Percentiles rank a stretch among this genome's conserved stretches.
phyloP scores from a whole-genome alignment of 1,139 yeast genomes.

The Hemisphaericaspora xylanilytica region DNA sequence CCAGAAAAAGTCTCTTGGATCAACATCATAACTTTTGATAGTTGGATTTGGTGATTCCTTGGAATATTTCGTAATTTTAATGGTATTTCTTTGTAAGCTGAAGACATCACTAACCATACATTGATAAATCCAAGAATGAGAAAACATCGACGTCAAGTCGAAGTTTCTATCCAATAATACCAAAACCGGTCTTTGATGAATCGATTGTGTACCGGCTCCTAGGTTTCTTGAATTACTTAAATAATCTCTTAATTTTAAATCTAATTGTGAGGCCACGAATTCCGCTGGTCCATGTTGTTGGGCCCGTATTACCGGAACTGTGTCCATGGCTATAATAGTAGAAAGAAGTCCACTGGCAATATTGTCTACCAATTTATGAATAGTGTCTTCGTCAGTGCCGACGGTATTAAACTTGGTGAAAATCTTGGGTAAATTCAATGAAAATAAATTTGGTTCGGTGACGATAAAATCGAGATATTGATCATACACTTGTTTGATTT shows the following conservation, averaged over 20 bases:
- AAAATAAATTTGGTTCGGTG: conserved; percentile 87
- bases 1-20: conserved; percentile 95
- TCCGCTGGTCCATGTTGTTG: conserved; percentile 96
- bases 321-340: conserved; percentile 70
- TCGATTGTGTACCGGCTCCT: conserved; percentile 21
- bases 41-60: conserved; percentile 33
- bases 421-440: conserved; percentile 65
- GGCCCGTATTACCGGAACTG: conserved; percentile 86
- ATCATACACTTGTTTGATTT: conserved; percentile 85
- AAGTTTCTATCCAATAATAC: conserved; percentile 82
- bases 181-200: conserved; percentile 66
- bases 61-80: conserved; percentile 41
- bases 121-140: conserved; percentile 97
- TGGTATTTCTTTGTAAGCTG: conserved; percentile 70
- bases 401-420: conserved; percentile 73
- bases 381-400: conserved; percentile 67
- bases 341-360: conserved; percentile 82
- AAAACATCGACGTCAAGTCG: conserved; percentile 89
- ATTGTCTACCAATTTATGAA: conserved; percentile 62
- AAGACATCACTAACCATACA: conserved; percentile 94
- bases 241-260: conserved; percentile 78
- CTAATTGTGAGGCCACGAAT: conserved; percentile 83
- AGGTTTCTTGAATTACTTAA: conserved; percentile 61
- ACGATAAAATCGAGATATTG: conserved; percentile 90
- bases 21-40: conserved; percentile 73